These are phyloP conservation scores for Thamnidium elegans DNA, from an alignment of 192 early-diverging fungal species.

Conservation along the genomic window DNA sequence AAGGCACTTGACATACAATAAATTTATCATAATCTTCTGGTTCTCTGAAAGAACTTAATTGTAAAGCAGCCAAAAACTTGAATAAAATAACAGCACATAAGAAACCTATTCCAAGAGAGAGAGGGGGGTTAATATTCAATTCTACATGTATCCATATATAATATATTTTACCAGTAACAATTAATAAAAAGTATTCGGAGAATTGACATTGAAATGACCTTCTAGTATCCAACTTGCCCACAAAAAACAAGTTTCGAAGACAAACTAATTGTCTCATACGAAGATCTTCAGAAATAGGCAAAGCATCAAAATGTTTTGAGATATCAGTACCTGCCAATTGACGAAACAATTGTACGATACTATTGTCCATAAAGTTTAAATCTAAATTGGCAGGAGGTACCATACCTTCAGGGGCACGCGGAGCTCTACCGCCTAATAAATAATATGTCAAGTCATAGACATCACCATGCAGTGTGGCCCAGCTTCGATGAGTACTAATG, in stretches of 20 bases:
- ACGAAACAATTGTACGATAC: constrained; percentile 64
- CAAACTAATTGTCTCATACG: constrained; percentile 64
- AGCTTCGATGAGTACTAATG: constrained; percentile 42
- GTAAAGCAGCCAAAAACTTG: constrained; percentile 78
- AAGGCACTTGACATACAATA: constrained; percentile 92
- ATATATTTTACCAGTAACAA: constrained; percentile 53
- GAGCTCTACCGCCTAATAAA: constrained; percentile 49
- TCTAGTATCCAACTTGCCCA: constrained; percentile 84
- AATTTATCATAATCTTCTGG: constrained; percentile 88
- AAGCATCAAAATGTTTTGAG: constrained; percentile 55
- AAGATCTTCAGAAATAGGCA: constrained; percentile 47
- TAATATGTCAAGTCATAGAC: constrained; percentile 76
- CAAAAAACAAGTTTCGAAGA: constrained; percentile 81
- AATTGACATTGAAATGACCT: constrained; percentile 78
- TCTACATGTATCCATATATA: constrained; percentile 45
- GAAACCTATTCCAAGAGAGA: constrained; percentile 38
- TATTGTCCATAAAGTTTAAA: constrained; percentile 61
- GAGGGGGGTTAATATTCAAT: constrained; percentile 37
- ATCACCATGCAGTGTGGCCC: constrained; percentile 68
- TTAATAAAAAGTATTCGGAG: constrained; percentile 82
- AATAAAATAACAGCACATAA: constrained; percentile 82
- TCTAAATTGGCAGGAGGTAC: constrained; percentile 40
- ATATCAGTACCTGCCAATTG: constrained; percentile 65
- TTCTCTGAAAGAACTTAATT: constrained; percentile 65
- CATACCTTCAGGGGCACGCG: constrained; percentile 45